phyloP scores from a whole-genome alignment of 805 yeast genomes.

The Citeromyces nyonsensis region DNA sequence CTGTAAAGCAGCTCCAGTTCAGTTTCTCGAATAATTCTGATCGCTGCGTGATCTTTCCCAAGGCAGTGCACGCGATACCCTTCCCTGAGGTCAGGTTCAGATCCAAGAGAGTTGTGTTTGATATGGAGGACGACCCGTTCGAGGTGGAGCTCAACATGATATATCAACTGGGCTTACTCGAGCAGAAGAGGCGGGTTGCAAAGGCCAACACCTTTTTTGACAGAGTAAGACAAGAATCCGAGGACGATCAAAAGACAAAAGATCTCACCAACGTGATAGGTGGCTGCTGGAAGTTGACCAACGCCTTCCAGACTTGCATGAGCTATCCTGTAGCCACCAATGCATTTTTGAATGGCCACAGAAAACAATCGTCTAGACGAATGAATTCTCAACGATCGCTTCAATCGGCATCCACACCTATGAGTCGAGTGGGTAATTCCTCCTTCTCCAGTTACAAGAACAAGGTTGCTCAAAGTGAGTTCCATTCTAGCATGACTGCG shows the following conservation, averaged over 20 bases:
- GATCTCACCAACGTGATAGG: background rate
- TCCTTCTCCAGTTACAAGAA: background rate
- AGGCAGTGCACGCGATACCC: conserved; percentile 12
- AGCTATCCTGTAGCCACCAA: background rate
- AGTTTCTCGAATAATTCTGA: conserved; percentile 27
- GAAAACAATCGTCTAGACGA: background rate
- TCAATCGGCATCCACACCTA: too few relatives aligned
- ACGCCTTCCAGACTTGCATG: background rate
- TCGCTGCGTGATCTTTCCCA: conserved; percentile 23
- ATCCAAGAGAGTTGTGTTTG: conserved; percentile 24
- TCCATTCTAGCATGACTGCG: background rate
- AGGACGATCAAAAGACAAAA: conserved; percentile 2
- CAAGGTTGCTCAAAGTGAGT: background rate
- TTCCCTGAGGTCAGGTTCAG: conserved; percentile 26
- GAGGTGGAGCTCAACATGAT: conserved; percentile 45
- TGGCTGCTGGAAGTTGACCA: background rate
- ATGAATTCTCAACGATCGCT: background rate
- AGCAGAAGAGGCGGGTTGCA: conserved; percentile 33
- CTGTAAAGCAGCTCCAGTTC: conserved; percentile 41
- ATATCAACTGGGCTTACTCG: conserved; percentile 39
- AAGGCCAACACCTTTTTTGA: conserved; percentile 12
- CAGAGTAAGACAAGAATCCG: background rate
- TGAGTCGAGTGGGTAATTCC: background rate
- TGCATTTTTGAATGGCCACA: background rate
- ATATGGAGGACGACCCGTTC: conserved; percentile 50